Percentiles rank a stretch among this genome's conserved stretches.
These are phyloP conservation scores for Mycena latifolia DNA, from an alignment of 768 basidiomycete genomes.

Conservation along the genomic window DNA sequence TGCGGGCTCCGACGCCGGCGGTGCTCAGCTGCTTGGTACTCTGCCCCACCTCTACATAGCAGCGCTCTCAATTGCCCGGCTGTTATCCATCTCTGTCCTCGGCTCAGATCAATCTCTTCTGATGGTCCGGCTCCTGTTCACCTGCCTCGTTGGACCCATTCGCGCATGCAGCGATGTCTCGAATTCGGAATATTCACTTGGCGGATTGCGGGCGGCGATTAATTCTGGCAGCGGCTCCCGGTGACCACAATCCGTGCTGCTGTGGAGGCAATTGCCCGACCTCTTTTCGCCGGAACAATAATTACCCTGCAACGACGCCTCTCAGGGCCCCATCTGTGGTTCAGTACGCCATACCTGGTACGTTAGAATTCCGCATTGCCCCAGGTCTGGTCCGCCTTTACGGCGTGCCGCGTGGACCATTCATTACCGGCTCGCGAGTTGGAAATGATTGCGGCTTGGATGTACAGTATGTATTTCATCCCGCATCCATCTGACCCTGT, in stretches of 20 bases:
- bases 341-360: not conserved
- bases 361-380: conserved; percentile 15
- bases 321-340: not conserved
- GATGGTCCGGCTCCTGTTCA: not conserved
- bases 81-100: not conserved
- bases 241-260: not conserved
- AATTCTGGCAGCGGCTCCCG: not conserved
- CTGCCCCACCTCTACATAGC: no score
- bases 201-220: not conserved
- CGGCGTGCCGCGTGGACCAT: conserved; percentile 11
- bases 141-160: not conserved
- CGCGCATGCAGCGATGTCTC: not conserved
- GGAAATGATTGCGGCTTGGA: not conserved
- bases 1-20: not conserved
- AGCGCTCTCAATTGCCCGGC: no score
- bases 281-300: not conserved
- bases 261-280: not conserved
- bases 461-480: conserved; percentile 6
- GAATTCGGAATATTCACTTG: not conserved
- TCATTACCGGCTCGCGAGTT: not conserved
- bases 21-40: not conserved
- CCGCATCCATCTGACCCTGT: conserved; percentile 18
- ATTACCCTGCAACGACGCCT: not conserved
- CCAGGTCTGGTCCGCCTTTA: conserved; percentile 10
- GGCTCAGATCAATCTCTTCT: not conserved